Evolutionary conservation across 2,329 filamentous ascomycete species (phyloP), one percentile per base, ranked within the genome.

Genomic region (Fusarium keratoplasticum): DNA sequence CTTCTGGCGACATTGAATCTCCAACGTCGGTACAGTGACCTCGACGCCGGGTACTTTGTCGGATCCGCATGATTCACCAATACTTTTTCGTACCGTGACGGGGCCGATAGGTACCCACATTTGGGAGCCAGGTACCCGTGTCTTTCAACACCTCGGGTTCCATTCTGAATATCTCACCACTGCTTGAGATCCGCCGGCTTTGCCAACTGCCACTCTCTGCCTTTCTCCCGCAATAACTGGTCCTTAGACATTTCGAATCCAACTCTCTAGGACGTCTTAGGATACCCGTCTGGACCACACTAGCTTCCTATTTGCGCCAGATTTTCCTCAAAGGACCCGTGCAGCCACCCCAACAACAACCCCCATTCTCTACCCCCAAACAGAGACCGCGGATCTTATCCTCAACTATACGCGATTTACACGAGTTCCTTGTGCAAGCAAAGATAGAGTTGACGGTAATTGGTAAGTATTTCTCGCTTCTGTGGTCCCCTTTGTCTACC

Each of bases 81-180:
- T 54, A 65, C 57, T 20, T 35, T 50, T 40, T 54, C 57, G 42
- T 54, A 60, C 61, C 31, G 29, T 38, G 50, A 63, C 52, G 22
- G 38, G 58, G 35, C 29, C 27, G 50, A 14, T 36, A 71, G 66
- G 67, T 71, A 70, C 69, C 67, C 69, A 61, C 58, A 69, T 63
- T 71, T 58, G 61, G 40, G 63, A 60, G 47, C 47, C 52, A 71
- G 69, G 67, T 71, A 71, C 67, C 58, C 44, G 60, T 58, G 58
- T 61, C 67, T 63, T 60, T 55, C 58, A 64, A 61, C 55, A n/a
- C 65, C 63, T 44, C 31, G 47, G 47, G 47, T 69, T 44, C 61
- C 58, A 66, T 55, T 44, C 31, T 55, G 67, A 61, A 71, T 71
- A 71, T 67, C 69, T 71, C 68, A 67, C 69, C 69, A 71, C 67